These are phyloP conservation scores for Purpureocillium lavendulum DNA, from an alignment of 2,329 filamentous ascomycete species.

Conservation along the genomic window DNA sequence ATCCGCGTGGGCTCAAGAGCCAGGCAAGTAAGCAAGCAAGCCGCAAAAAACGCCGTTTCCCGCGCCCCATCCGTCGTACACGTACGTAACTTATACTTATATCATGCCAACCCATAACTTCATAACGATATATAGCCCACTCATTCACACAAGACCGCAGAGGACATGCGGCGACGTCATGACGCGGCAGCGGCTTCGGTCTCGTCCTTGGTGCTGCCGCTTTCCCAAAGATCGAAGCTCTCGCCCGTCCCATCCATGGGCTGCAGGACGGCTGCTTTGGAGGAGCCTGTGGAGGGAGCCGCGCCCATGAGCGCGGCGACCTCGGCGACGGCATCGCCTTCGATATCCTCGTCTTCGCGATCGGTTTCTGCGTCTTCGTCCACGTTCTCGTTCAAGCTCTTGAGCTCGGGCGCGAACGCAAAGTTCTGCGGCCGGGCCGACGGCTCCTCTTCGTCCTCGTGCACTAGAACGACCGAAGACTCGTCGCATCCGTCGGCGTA, in stretches of 20 bases:
- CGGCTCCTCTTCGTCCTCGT: slow-evolving; percentile 38
- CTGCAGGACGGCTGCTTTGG: slow-evolving; percentile 39
- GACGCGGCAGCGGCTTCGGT: slow-evolving; percentile 19
- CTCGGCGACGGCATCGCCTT: slow-evolving; percentile 10
- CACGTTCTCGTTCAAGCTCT: slow-evolving; percentile 3
- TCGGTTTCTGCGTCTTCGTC: too few relatives aligned
- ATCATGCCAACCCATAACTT: slow-evolving; percentile 6
- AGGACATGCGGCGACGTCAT: too few relatives aligned
- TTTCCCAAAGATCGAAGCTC: slow-evolving; percentile 64
- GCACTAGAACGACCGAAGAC: slow-evolving; percentile 51
- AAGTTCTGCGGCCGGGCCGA: slow-evolving; percentile 8
- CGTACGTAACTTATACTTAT: not conserved
- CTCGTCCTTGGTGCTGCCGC: slow-evolving; percentile 55
- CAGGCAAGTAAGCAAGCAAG: too few relatives aligned
- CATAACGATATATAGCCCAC: not conserved
- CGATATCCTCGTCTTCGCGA: slow-evolving; percentile 12
- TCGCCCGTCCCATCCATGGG: slow-evolving; percentile 52
- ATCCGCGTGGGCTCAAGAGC: too few relatives aligned
- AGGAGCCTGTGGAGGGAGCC: slow-evolving; percentile 24
- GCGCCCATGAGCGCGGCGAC: slow-evolving; percentile 29
- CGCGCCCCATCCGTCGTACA: too few relatives aligned
- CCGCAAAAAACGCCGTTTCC: too few relatives aligned
- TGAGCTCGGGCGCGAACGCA: slow-evolving; percentile 11
- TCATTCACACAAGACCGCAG: too few relatives aligned
- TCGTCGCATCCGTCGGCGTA: slow-evolving; percentile 59